A percentile compares a stretch with the other conserved stretches of the same genome.
Evolutionary conservation across 2,329 filamentous ascomycete species (phyloP).

Genomic region (Cadophora malorum): DNA sequence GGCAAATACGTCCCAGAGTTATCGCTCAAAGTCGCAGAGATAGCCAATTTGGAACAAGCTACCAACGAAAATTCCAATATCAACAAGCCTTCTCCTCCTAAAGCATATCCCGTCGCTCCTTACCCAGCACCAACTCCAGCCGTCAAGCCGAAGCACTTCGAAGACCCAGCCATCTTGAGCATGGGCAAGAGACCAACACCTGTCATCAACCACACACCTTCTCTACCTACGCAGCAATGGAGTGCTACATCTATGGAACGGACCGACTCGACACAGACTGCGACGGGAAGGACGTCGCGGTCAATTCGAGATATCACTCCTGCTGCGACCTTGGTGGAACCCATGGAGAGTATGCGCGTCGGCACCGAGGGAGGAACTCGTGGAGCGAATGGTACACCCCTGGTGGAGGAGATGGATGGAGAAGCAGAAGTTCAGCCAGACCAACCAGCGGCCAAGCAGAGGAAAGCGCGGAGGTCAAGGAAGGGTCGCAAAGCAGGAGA

Average conservation of each 20-base stretch:
- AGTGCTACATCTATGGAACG: slow-evolving; percentile 44
- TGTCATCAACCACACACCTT: slow-evolving; percentile 19
- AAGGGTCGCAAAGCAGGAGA: slow-evolving; percentile 46
- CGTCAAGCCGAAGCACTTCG: slow-evolving; percentile 36
- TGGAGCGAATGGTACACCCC: slow-evolving; percentile 30
- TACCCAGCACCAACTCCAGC: not conserved
- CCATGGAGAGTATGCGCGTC: slow-evolving; percentile 51
- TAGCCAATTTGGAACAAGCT: slow-evolving; percentile 44
- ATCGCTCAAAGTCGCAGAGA: slow-evolving; percentile 45
- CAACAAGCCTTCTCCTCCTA: slow-evolving; percentile 12
- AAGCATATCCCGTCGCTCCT: not conserved
- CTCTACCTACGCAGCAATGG: slow-evolving; percentile 42
- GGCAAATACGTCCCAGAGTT: slow-evolving; percentile 44
- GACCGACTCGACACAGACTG: slow-evolving; percentile 37
- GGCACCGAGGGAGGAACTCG: slow-evolving; percentile 38
- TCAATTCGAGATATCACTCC: slow-evolving; percentile 41
- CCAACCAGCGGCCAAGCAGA: slow-evolving; percentile 35
- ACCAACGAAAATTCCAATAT: slow-evolving; percentile 38
- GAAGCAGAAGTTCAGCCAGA: slow-evolving; percentile 35
- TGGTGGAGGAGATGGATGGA: slow-evolving; percentile 39
- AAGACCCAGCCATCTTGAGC: slow-evolving; percentile 47
- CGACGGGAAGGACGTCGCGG: slow-evolving; percentile 34
- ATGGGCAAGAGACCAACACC: slow-evolving; percentile 47
- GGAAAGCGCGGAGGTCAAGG: slow-evolving; percentile 52
- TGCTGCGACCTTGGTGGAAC: slow-evolving; percentile 51